phyloP scores from a whole-genome alignment of 768 basidiomycete species.

The Trametes cubensis region DNA sequence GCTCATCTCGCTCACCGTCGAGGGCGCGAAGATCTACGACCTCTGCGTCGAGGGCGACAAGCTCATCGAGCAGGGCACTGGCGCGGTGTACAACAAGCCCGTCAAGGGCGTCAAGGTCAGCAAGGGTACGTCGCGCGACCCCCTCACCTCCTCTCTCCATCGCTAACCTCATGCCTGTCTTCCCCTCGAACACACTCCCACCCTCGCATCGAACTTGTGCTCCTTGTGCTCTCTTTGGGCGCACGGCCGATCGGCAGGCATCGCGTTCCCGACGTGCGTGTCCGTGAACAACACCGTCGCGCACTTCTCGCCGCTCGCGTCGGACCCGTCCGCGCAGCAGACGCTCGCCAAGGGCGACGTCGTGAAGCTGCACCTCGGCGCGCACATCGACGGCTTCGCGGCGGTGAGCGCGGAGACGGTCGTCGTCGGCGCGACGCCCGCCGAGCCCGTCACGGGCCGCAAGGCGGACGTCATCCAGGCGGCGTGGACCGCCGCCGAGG shows the following conservation, averaged over 20 bases:
- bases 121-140: conserved; percentile 66
- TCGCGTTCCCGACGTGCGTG: conserved; percentile 93
- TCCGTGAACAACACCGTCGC: conserved; percentile 96
- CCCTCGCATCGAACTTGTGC: background rate
- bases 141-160: background rate
- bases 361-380: conserved; percentile 94
- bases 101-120: conserved; percentile 85
- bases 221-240: background rate
- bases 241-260: conserved; percentile 47
- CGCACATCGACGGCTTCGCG: conserved; percentile 97
- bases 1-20: conserved; percentile 72
- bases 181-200: background rate
- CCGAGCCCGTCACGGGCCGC: conserved; percentile 78
- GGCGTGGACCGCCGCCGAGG: conserved; percentile 90
- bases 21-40: conserved; percentile 88
- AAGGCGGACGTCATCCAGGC: conserved; percentile 93
- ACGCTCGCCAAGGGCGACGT: conserved; percentile 83
- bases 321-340: conserved; percentile 71
- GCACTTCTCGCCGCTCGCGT: conserved; percentile 95
- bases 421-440: conserved; percentile 76
- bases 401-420: conserved; percentile 93
- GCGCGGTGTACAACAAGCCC: conserved; percentile 85
- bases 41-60: conserved; percentile 93
- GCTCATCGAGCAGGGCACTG: conserved; percentile 84
- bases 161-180: background rate